Conservation (phyloP, 2,329 filamentous ascomycete species). For the Tolypocladium paradoxum region DNA sequence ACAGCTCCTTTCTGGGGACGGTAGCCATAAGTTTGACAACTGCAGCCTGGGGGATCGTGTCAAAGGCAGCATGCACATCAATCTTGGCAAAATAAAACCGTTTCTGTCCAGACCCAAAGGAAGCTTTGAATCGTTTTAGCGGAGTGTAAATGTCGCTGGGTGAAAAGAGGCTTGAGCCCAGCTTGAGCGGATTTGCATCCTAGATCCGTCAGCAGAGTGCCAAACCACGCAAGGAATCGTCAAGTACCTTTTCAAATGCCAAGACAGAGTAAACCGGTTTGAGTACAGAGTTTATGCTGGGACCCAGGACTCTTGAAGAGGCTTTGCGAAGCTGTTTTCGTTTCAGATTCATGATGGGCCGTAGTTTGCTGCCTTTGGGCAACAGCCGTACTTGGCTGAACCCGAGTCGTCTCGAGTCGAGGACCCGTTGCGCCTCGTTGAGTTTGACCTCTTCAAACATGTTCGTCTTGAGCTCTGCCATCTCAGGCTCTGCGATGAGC, state of each 20-base stretch:
- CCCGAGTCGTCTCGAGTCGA: slow-evolving; percentile 56
- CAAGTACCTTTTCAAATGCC: slow-evolving; percentile 61
- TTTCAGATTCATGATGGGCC: slow-evolving; percentile 81
- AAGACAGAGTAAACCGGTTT: slow-evolving; percentile 66
- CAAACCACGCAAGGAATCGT: neutral
- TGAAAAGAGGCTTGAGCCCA: slow-evolving; percentile 77
- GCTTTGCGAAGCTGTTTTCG: slow-evolving; percentile 43
- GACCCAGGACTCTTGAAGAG: slow-evolving; percentile 52
- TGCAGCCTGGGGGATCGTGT: slow-evolving; percentile 79
- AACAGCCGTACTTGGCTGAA: slow-evolving; percentile 71
- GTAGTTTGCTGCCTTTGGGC: slow-evolving; percentile 65
- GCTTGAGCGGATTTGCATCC: slow-evolving; percentile 38
- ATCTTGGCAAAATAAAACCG: slow-evolving; percentile 79
- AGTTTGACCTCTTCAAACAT: slow-evolving; percentile 72
- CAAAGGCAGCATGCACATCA: slow-evolving; percentile 86
- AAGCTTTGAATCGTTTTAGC: slow-evolving; percentile 57
- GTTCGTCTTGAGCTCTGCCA: slow-evolving; percentile 52
- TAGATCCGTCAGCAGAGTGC: slow-evolving; percentile 6
- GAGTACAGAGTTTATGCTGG: slow-evolving; percentile 40
- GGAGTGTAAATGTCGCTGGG: slow-evolving; percentile 68
- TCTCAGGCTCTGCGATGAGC: slow-evolving; percentile 59
- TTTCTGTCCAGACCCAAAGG: slow-evolving; percentile 24
- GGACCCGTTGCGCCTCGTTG: slow-evolving; percentile 41
- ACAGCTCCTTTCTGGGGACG: slow-evolving; percentile 47
- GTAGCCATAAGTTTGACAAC: slow-evolving; percentile 56